phyloP scores from a whole-genome alignment of 202 grass and related monocot genomes.

The Elaeis oleifera region DNA sequence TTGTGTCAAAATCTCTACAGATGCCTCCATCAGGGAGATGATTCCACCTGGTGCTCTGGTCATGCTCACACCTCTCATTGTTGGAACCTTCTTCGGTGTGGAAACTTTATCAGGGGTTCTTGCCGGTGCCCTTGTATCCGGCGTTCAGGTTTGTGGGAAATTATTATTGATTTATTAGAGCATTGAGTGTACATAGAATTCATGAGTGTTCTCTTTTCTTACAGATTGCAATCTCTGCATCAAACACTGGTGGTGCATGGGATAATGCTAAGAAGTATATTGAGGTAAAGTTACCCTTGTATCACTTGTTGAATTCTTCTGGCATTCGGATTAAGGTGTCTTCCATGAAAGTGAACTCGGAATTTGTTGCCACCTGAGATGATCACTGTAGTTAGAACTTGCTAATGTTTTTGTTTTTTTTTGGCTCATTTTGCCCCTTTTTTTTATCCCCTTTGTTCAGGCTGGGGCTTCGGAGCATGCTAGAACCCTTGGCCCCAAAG shows the following conservation, averaged over 20 bases:
- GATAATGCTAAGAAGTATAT: conserved; percentile 98
- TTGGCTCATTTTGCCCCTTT: neutral
- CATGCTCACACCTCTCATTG: conserved; percentile 84
- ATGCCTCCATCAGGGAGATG: conserved; percentile 98
- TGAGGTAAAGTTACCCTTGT: conserved; percentile 42
- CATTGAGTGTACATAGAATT: neutral
- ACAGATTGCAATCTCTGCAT: conserved; percentile 90
- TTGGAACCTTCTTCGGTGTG: conserved; percentile 78
- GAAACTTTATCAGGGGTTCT: conserved; percentile 88
- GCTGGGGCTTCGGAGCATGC: conserved; percentile 74
- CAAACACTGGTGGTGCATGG: conserved; percentile 91
- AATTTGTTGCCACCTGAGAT: no score
- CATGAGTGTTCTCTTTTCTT: conserved; percentile 12
- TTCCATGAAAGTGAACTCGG: no score
- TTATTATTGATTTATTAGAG: neutral
- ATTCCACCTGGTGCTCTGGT: conserved; percentile 87
- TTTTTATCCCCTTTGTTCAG: conserved; percentile 27
- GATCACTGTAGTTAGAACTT: no score
- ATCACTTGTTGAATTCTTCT: neutral
- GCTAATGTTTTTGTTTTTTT: no score
- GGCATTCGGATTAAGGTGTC: no score
- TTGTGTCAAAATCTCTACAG: conserved; percentile 94
- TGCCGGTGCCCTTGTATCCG: conserved; percentile 89
- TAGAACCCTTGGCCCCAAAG: conserved; percentile 66
- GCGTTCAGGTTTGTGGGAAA: conserved; percentile 51